Conservation (phyloP, 2,329 filamentous ascomycete genomes). For the Metarhizium rileyi region DNA sequence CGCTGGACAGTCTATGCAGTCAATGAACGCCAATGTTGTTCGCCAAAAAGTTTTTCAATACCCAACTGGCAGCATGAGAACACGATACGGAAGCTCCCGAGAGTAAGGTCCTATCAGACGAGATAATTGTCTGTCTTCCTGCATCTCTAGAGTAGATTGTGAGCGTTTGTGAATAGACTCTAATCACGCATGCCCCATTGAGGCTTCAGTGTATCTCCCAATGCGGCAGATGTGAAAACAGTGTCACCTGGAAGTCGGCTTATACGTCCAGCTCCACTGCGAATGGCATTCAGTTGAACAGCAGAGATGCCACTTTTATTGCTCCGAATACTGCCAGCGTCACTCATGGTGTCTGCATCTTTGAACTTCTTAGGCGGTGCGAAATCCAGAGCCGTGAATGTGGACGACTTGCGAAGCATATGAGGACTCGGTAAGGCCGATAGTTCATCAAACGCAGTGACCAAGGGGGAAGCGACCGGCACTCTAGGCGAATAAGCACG, state of each 20-base stretch:
- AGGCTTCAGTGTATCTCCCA: slow-evolving; percentile 52
- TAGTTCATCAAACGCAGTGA: slow-evolving; percentile 79
- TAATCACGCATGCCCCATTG: slow-evolving; percentile 45
- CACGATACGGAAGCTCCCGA: background rate
- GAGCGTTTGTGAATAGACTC: slow-evolving; percentile 2
- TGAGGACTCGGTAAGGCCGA: slow-evolving; percentile 80
- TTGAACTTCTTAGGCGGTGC: slow-evolving; percentile 68
- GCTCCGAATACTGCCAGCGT: slow-evolving; percentile 55
- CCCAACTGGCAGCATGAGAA: background rate
- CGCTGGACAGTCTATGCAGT: background rate
- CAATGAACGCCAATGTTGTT: slow-evolving; percentile 1
- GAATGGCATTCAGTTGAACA: slow-evolving; percentile 59
- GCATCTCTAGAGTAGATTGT: background rate
- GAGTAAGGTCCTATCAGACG: background rate
- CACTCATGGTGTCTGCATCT: slow-evolving; percentile 50
- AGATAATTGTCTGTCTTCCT: background rate
- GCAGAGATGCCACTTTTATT: slow-evolving; percentile 66
- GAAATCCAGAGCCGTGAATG: slow-evolving; percentile 73
- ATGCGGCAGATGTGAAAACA: slow-evolving; percentile 65
- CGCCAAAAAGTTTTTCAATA: background rate
- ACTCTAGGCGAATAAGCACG: slow-evolving; percentile 67
- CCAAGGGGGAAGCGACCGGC: slow-evolving; percentile 67
- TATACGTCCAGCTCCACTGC: slow-evolving; percentile 75
- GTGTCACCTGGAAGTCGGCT: slow-evolving; percentile 74
- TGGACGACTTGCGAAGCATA: slow-evolving; percentile 63